These are phyloP conservation scores for Tuber calosporum DNA, from an alignment of 495 filamentous ascomycete species.

Conservation along the genomic window DNA sequence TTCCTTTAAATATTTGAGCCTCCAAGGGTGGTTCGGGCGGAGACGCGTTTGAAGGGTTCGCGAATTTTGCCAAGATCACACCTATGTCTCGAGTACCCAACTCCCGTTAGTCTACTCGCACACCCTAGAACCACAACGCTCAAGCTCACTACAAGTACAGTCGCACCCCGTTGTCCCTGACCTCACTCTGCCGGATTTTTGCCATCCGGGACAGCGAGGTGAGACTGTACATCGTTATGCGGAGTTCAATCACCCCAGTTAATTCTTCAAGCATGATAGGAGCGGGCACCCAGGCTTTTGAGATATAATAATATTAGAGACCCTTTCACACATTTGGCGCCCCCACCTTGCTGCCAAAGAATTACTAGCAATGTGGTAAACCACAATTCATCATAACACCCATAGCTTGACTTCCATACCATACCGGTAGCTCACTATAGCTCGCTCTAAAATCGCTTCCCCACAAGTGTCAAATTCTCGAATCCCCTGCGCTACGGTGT, in stretches of 20 bases:
- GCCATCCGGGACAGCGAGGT: too few relatives aligned
- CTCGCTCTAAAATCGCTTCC: not conserved
- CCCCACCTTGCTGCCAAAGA: not conserved
- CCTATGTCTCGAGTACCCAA: too few relatives aligned
- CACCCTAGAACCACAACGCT: too few relatives aligned
- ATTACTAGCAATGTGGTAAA: not conserved
- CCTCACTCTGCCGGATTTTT: too few relatives aligned
- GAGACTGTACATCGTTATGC: not conserved
- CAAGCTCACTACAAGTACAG: too few relatives aligned
- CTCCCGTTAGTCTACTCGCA: too few relatives aligned
- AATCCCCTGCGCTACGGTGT: not conserved
- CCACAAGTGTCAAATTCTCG: not conserved
- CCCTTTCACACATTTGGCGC: not conserved
- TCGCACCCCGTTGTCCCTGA: too few relatives aligned
- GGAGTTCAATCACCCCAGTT: not conserved
- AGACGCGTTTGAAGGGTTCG: not conserved
- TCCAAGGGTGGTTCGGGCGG: not conserved
- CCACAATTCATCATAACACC: not conserved
- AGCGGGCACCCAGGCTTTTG: not conserved
- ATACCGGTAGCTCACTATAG: not conserved
- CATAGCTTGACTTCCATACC: not conserved
- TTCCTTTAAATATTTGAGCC: not conserved
- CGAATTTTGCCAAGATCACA: not conserved
- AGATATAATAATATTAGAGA: too few relatives aligned
- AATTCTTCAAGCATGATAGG: not conserved